Percentiles rank a stretch among this genome's conserved stretches.
phyloP scores from a whole-genome alignment of 345 rosid genomes.

The Kandelia obovata region DNA sequence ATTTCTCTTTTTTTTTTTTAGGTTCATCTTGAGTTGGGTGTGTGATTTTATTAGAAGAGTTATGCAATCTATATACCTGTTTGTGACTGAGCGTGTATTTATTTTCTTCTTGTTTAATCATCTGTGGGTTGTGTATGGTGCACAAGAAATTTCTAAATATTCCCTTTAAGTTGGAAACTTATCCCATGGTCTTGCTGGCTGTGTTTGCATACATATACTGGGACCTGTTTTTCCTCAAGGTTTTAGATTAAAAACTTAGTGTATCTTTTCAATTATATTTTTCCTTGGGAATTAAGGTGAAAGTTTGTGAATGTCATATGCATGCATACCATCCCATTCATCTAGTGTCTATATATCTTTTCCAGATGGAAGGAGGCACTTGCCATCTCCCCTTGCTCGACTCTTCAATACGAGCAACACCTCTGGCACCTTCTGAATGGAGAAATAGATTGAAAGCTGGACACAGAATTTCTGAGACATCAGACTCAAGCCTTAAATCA shows the following conservation, averaged over 20 bases:
- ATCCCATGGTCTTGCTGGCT: neutral
- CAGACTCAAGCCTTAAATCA: slow-evolving; percentile 31
- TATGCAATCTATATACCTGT: neutral
- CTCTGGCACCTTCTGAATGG: slow-evolving; percentile 81
- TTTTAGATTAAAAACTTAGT: too few species aligned
- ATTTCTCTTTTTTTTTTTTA: neutral
- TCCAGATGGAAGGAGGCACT: slow-evolving; percentile 75
- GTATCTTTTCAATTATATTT: neutral
- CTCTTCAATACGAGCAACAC: slow-evolving; percentile 66
- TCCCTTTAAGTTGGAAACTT: neutral
- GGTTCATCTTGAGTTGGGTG: neutral
- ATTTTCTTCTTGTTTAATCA: neutral
- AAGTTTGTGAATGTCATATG: neutral
- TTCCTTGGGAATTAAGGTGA: neutral
- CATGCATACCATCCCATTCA: neutral
- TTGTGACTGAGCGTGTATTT: too few species aligned
- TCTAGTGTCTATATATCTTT: slow-evolving; percentile 6
- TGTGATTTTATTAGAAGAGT: neutral
- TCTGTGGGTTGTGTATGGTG: too few species aligned
- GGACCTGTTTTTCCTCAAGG: neutral
- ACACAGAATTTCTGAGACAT: slow-evolving; percentile 21
- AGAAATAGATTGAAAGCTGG: slow-evolving; percentile 55
- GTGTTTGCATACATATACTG: neutral
- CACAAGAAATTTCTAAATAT: neutral
- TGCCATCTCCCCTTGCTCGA: slow-evolving; percentile 82